Base-by-base conservation (phyloP, 2,329 filamentous ascomycete genomes). In the Zasmidium citrigriseum region DNA sequence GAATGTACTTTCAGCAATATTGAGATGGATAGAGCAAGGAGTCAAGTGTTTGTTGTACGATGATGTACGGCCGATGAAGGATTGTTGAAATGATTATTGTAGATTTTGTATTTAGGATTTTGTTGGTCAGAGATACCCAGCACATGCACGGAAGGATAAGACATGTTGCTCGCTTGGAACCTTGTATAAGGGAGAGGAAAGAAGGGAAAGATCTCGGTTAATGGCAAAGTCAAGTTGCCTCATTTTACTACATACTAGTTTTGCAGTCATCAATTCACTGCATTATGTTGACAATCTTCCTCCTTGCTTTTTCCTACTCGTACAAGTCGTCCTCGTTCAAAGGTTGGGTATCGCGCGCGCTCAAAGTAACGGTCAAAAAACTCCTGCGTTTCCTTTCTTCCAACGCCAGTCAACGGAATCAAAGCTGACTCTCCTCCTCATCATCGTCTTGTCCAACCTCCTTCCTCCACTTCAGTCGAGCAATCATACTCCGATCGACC, bases 401-500 rank as follows among this genome's bases (percentile, higher is more conserved):
- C 3, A 47, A 54, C n/a, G 53, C 27, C 45, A 25, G 38, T 38
- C 34, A 22, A 21, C 41, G 11, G 18, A 25, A 46, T 56, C 54
- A 56, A 20, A 56, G 46, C 46, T 56, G 54, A 27, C 54, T 56
- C 16, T 56, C 47, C 47, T 23, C 54, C 46, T 50, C 46, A 24
- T 57, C 55, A 7, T 49, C 54, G 46, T 44, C 46, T 12, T 23
- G 14, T 18, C 12, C 52, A 47, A 51, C 10, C 21, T 66, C 62
- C 44, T 67, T 56, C 25, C 69, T 63, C 67, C 64, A 67, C 49
- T 72, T 76, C 66, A 77, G 63, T 55, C 73, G 75, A 7, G 70
- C 74, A 80, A 96, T 67, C 9, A 65, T 54, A 16, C 57, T 76
- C 59, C 76, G 79, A 68, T 83, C 80, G 56, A 82, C 78, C 67